Evolutionary conservation across 805 yeast species (phyloP).

Genomic region (Candida pini): DNA sequence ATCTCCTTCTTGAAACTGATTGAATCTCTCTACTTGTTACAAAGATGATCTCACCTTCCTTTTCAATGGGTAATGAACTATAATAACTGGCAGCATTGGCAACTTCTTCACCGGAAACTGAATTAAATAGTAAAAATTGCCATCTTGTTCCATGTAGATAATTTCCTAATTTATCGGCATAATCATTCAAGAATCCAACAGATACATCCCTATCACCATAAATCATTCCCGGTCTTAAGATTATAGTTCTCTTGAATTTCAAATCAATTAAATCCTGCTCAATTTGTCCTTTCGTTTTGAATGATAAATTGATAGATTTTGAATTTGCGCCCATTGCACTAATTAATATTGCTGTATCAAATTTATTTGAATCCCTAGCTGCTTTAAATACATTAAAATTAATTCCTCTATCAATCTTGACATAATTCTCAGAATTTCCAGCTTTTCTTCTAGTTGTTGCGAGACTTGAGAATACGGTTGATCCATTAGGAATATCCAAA

Average conservation of each 20-base stretch:
- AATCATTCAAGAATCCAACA: conserved; percentile 33
- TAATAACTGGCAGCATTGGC: conserved; percentile 41
- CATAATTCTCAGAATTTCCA: conserved; percentile 67
- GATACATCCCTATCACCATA: conserved; percentile 53
- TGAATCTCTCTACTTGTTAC: conserved; percentile 18
- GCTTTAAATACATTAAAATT: conserved; percentile 64
- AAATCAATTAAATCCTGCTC: conserved; percentile 62
- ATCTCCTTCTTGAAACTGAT: too few relatives aligned
- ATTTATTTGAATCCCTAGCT: conserved; percentile 61
- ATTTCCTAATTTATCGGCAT: conserved; percentile 29
- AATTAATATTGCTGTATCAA: conserved; percentile 60
- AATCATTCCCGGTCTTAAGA: conserved; percentile 72
- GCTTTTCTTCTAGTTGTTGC: conserved; percentile 74
- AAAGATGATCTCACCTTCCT: conserved; percentile 20
- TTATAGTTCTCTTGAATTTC: conserved; percentile 64
- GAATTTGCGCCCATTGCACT: conserved; percentile 62
- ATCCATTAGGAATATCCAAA: conserved; percentile 27
- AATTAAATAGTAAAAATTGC: conserved; percentile 31
- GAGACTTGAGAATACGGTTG: conserved; percentile 55
- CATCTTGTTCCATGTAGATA: conserved; percentile 31
- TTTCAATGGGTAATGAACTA: conserved; percentile 17
- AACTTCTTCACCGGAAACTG: conserved; percentile 62
- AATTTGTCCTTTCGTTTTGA: conserved; percentile 66
- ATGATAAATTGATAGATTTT: conserved; percentile 53
- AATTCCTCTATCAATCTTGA: conserved; percentile 68